Conservation (phyloP, 352 stramenopile genomes). For the Elongisporangium prolatum region DNA sequence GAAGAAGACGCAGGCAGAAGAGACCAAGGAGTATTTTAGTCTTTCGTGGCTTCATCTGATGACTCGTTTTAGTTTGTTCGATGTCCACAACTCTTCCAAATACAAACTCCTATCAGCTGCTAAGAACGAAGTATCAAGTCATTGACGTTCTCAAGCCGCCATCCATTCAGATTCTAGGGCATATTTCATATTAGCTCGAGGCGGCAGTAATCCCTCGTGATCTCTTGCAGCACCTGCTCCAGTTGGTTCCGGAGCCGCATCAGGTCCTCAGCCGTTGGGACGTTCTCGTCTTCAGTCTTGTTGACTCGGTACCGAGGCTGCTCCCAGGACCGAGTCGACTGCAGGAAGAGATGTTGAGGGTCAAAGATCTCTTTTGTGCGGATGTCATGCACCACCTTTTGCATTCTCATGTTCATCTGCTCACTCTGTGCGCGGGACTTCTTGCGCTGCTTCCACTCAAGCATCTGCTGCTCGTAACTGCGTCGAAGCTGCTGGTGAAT, state of each 20-base stretch:
- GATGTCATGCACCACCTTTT: slow-evolving; percentile 33
- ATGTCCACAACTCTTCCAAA: no score
- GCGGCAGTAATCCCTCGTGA: slow-evolving; percentile 43
- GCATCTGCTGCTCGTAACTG: slow-evolving; percentile 28
- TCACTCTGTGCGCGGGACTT: slow-evolving; percentile 34
- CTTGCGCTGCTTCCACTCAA: slow-evolving; percentile 32
- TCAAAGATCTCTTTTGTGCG: slow-evolving; percentile 38
- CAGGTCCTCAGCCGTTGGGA: slow-evolving; percentile 28
- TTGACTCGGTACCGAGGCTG: background rate
- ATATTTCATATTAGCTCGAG: slow-evolving; percentile 13
- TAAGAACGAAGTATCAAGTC: no score
- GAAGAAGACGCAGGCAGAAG: no score
- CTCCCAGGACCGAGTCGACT: slow-evolving; percentile 17
- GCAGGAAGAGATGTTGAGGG: slow-evolving; percentile 37
- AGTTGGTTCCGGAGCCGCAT: slow-evolving; percentile 35
- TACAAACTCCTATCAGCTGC: no score
- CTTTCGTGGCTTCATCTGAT: no score
- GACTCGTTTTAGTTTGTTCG: no score
- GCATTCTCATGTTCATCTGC: slow-evolving; percentile 39
- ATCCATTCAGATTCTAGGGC: no score
- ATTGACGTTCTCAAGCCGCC: no score
- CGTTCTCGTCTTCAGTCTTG: background rate
- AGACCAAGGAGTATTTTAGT: no score
- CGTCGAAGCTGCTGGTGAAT: slow-evolving; percentile 25
- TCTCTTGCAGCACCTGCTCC: slow-evolving; percentile 42